Evolutionary conservation across 352 stramenopile species (phyloP).

Genomic region (Phytophthora lateralis): DNA sequence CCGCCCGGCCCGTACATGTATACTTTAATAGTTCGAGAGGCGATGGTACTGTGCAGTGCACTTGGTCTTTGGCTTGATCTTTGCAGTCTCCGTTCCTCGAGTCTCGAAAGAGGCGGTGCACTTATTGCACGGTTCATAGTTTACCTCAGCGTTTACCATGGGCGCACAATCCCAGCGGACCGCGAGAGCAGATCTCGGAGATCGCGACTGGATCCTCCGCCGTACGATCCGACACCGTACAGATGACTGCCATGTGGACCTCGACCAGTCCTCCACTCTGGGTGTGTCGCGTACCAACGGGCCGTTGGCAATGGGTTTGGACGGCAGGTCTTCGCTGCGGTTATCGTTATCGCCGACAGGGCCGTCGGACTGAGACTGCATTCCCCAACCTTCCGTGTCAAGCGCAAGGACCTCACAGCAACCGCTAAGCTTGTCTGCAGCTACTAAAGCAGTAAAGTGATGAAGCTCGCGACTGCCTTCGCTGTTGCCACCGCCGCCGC

Average conservation of each 20-base stretch:
- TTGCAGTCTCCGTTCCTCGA: not conserved
- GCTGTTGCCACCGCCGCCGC: slow-evolving; percentile 11
- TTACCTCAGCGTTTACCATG: slow-evolving; percentile 5
- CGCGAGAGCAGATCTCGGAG: slow-evolving; percentile 17
- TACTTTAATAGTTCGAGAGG: no score
- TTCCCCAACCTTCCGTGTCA: slow-evolving; percentile 25
- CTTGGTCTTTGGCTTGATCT: not conserved
- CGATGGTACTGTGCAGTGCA: not conserved
- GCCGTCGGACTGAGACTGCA: slow-evolving; percentile 5
- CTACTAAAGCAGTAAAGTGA: slow-evolving; percentile 28
- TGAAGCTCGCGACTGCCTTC: slow-evolving; percentile 21
- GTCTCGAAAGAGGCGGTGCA: not conserved
- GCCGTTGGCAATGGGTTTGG: slow-evolving; percentile 7
- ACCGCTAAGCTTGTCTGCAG: slow-evolving; percentile 23
- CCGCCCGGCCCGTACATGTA: no score
- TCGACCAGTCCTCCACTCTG: slow-evolving; percentile 6
- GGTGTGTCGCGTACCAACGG: slow-evolving; percentile 10
- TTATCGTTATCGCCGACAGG: not conserved
- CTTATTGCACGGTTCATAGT: not conserved
- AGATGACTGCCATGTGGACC: slow-evolving; percentile 26
- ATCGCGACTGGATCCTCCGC: slow-evolving; percentile 20
- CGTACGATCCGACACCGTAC: slow-evolving; percentile 28
- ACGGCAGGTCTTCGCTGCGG: no score
- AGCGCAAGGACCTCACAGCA: slow-evolving; percentile 18
- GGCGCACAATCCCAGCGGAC: slow-evolving; percentile 11